These are phyloP conservation scores for Hansfordia pulvinata DNA, from an alignment of 2,329 filamentous ascomycete species.

Conservation along the genomic window DNA sequence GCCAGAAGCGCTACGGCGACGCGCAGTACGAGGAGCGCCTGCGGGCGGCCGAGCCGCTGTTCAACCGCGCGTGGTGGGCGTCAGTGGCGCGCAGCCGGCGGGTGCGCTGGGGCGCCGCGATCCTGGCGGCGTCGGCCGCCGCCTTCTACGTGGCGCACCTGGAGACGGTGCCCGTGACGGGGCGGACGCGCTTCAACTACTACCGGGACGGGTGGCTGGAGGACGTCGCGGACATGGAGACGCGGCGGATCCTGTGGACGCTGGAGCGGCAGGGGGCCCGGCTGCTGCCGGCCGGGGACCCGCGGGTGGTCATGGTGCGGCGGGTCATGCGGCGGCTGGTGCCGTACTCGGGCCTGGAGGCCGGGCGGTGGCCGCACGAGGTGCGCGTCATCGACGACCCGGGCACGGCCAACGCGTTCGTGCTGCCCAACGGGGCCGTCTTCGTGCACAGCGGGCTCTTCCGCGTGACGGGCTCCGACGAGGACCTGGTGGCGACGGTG, in stretches of 20 bases:
- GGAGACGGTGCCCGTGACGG: constrained; percentile 60
- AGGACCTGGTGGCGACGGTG: constrained; percentile 60
- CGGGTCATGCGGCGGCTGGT: constrained; percentile 54
- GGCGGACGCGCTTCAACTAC: constrained; percentile 61
- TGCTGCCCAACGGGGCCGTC: constrained; percentile 66
- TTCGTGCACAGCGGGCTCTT: constrained; percentile 68
- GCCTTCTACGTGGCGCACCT: constrained; percentile 55
- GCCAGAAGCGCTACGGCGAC: constrained; percentile 3
- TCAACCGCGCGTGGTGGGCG: too few species aligned
- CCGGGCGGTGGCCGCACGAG: constrained; percentile 56
- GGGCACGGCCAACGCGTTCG: constrained; percentile 56
- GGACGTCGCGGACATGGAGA: constrained; percentile 35
- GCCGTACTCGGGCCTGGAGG: constrained; percentile 47
- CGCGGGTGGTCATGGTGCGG: constrained; percentile 40
- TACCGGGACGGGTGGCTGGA: constrained; percentile 41
- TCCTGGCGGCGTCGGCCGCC: constrained; percentile 28
- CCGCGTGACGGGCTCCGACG: constrained; percentile 48
- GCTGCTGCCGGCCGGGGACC: constrained; percentile 47
- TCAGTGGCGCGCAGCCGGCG: too few species aligned
- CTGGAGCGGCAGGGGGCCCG: constrained; percentile 34
- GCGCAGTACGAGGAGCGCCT: constrained; percentile 12
- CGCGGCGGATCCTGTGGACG: constrained; percentile 41
- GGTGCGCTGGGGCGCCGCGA: too few species aligned
- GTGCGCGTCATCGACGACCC: constrained; percentile 60
- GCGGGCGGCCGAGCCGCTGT: constrained; percentile 21